Base-by-base conservation (phyloP, 352 stramenopile species). In the Labyrinthula sp. region DNA sequence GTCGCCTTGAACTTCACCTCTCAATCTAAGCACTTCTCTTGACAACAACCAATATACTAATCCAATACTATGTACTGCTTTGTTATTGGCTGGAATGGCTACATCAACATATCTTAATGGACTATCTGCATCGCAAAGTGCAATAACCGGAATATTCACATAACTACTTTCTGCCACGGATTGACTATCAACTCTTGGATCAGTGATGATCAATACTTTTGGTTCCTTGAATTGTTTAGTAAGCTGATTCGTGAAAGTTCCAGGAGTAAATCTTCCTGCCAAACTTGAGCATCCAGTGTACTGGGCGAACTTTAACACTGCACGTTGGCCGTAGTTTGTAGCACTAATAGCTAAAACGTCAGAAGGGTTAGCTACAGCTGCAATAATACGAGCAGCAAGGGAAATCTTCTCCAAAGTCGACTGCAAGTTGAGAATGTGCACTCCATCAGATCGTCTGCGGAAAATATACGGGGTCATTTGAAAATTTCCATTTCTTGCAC, bases 231-330 rank as follows among this genome's bases (percentile, higher is more conserved):
- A 99, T 66, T 98, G 87, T 76, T 97, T 97, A 54, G 89, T 98
- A 75, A 98, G 98, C 73, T 99, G 89, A 74, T 99, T 99, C 26
- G 91, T 99, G 71, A 99, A 99, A 48, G 89, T 99, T 71, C 91
- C 91, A 34, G 91, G 89, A 25, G 91, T 99, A 79, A 96, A 99
- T 61, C 89, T 85, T 64, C 86, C 89, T 45, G 85, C 87, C 69
- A 99, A 95, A 50, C 79, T 87, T 57, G 92, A 67, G 59, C 73
- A 71, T 52, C 89, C 89, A 43, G 89, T 99, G 83, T 99, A 97
- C 62, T 97, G 85, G 28, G 88, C 84, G 61, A 97, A 99, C 77
- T 99, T 99, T 57, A 99, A 78, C 60, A 98, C 87, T 48, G 91
- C 89, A 60, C 89, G 79, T 81, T 98, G 92, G 66, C 88, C 89